Conservation (phyloP, 2,329 filamentous ascomycete genomes). For the Septoria linicola region DNA sequence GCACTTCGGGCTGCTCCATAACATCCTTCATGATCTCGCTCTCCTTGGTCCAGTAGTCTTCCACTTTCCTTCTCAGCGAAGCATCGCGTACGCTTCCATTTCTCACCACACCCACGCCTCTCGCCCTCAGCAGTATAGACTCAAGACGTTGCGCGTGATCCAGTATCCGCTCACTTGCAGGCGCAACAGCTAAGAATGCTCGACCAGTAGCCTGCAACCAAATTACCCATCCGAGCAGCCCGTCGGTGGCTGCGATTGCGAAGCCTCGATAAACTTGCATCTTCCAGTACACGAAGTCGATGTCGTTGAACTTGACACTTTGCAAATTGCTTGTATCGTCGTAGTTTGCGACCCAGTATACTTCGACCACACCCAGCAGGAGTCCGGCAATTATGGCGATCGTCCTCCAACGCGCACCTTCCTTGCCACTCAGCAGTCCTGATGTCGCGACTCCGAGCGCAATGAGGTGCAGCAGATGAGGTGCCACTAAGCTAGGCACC, state of each 20-base stretch:
- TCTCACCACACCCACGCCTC: slow-evolving; percentile 70
- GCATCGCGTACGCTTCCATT: slow-evolving; percentile 78
- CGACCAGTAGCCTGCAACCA: slow-evolving; percentile 79
- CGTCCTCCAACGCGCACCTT: slow-evolving; percentile 67
- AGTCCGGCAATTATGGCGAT: slow-evolving; percentile 65
- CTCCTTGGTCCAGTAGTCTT: slow-evolving; percentile 80
- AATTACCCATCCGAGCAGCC: slow-evolving; percentile 61
- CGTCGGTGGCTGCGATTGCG: slow-evolving; percentile 65
- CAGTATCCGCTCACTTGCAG: slow-evolving; percentile 66
- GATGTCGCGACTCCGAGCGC: slow-evolving; percentile 73
- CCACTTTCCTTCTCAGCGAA: slow-evolving; percentile 62
- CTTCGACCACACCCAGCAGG: slow-evolving; percentile 61
- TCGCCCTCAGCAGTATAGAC: slow-evolving; percentile 63
- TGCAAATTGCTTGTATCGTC: slow-evolving; percentile 63
- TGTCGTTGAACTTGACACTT: slow-evolving; percentile 58
- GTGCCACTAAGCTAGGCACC: slow-evolving; percentile 67
- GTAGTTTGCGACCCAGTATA: slow-evolving; percentile 65
- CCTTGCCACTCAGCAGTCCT: slow-evolving; percentile 60
- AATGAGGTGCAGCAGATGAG: slow-evolving; percentile 78
- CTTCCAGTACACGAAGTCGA: slow-evolving; percentile 72
- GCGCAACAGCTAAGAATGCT: slow-evolving; percentile 64
- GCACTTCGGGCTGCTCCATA: slow-evolving; percentile 75
- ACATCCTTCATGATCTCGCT: slow-evolving; percentile 68
- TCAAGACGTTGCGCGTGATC: slow-evolving; percentile 57
- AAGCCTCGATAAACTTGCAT: slow-evolving; percentile 63